Evolutionary conservation across 1,139 yeast genomes (phyloP).

Genomic region (Geotrichum reessii): DNA sequence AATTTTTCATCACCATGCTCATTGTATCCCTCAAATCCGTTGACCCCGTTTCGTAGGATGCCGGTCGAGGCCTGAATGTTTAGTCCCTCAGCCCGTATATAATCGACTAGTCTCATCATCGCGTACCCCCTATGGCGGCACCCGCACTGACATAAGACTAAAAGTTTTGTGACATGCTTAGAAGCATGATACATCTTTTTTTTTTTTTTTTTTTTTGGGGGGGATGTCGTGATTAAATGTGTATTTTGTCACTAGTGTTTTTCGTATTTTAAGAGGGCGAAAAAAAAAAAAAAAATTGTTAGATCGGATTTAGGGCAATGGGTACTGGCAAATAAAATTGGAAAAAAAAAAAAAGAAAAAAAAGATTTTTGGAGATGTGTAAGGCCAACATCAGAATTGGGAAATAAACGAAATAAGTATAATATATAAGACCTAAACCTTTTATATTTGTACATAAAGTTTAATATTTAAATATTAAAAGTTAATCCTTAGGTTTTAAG

Average conservation of each 20-base stretch:
- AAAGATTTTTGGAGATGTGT: background rate
- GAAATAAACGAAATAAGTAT: background rate
- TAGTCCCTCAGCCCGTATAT: background rate
- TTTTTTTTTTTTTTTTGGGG: background rate
- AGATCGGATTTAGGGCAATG: background rate
- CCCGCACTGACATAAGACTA: background rate
- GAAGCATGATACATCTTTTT: background rate
- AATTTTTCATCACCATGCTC: background rate
- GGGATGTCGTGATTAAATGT: background rate
- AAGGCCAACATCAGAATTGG: background rate
- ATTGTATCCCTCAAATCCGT: conserved; percentile 1
- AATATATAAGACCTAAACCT: background rate
- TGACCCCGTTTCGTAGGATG: background rate
- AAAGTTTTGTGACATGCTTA: background rate
- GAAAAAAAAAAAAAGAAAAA: background rate
- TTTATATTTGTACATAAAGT: no score
- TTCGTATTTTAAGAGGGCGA: background rate
- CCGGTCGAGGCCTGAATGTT: conserved; percentile 3
- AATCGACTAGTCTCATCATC: conserved; percentile 1
- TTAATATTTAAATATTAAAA: no score
- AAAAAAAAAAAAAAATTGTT: background rate
- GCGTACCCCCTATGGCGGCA: background rate
- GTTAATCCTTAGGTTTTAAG: no score
- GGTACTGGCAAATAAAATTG: background rate
- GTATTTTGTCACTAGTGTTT: background rate